phyloP scores from a whole-genome alignment of 176 grass and related monocot genomes.

The Eleusine indica region DNA sequence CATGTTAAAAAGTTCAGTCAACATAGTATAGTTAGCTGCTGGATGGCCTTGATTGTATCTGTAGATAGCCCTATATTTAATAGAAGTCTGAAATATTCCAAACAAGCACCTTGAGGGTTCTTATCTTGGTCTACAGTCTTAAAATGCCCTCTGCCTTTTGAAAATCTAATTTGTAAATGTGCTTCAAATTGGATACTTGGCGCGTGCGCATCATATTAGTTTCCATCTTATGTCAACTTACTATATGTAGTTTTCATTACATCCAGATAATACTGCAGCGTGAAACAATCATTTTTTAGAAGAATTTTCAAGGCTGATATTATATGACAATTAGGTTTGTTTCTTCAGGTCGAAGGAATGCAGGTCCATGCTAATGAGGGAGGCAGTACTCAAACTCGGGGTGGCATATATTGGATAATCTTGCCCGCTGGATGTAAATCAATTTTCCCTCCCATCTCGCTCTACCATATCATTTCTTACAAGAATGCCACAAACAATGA shows the following conservation, averaged over 20 bases:
- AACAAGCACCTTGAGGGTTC: neutral
- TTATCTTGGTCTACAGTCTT: slow-evolving; percentile 2
- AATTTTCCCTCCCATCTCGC: slow-evolving; percentile 11
- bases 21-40: neutral
- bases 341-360: slow-evolving; percentile 89
- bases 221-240: neutral
- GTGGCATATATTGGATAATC: slow-evolving; percentile 99
- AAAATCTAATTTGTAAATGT: neutral
- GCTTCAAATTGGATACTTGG: neutral
- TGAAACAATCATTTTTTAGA: neutral
- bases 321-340: slow-evolving; percentile 21
- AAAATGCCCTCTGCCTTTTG: neutral
- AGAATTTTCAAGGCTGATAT: neutral
- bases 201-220: neutral
- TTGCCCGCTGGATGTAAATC: slow-evolving; percentile 94
- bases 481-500: slow-evolving; percentile 23
- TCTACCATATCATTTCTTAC: slow-evolving; percentile 4
- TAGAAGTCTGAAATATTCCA: slow-evolving; percentile 25
- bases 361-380: slow-evolving; percentile 97
- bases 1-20: neutral
- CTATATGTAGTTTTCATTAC: neutral
- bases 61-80: neutral
- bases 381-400: slow-evolving; percentile 84
- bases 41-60: neutral
- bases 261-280: neutral